Percentiles rank a stretch among this genome's conserved stretches.
Conservation (phyloP, 306 rosid genomes). For the Datisca glomerata region DNA sequence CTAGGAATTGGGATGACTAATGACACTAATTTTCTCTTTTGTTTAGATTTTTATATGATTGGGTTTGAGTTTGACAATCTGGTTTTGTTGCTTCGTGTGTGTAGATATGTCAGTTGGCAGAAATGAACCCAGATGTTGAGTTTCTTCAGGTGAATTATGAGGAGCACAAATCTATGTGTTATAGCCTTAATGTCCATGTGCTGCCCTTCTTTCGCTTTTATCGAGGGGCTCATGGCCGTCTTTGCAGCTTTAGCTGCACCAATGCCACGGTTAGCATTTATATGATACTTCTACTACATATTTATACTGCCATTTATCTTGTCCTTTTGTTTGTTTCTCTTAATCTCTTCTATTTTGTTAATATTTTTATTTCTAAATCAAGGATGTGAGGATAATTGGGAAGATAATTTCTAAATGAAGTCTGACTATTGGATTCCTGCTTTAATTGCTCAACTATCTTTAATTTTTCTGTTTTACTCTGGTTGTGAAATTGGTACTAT, state of each 20-base stretch:
- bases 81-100: not conserved
- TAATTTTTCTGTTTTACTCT: too few relatives aligned
- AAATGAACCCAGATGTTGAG: conserved; percentile 70
- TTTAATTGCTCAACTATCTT: too few relatives aligned
- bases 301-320: too few relatives aligned
- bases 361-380: too few relatives aligned
- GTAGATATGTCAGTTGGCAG: conserved; percentile 80
- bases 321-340: not conserved
- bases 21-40: not conserved
- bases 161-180: conserved; percentile 74
- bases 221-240: conserved; percentile 83
- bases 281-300: conserved; percentile 5
- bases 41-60: too few relatives aligned
- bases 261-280: conserved; percentile 69
- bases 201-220: conserved; percentile 88
- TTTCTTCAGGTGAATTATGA: conserved; percentile 78
- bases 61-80: not conserved
- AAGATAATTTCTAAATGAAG: too few relatives aligned
- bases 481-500: too few relatives aligned
- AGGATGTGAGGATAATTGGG: too few relatives aligned
- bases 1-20: not conserved
- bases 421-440: too few relatives aligned
- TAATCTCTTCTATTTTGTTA: not conserved
- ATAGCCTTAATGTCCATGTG: conserved; percentile 82
- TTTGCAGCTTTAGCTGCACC: conserved; percentile 92